Evolutionary conservation across 352 stramenopile species (phyloP), one percentile per base, ranked within the genome.

Genomic region (Halophytophthora polymorphica): DNA sequence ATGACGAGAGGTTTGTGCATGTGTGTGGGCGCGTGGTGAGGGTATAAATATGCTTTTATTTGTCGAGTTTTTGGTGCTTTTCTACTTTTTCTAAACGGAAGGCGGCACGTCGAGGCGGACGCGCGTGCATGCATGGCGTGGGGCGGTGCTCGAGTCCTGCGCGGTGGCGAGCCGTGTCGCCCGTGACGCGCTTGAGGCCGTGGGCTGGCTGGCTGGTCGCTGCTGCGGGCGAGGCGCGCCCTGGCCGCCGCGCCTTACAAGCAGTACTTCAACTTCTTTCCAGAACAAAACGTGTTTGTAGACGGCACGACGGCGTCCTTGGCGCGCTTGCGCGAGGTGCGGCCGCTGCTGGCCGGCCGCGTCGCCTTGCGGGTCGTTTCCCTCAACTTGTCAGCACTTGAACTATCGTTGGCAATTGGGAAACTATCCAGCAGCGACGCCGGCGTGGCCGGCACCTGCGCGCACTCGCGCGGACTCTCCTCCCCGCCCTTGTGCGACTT

Each of bases 321-420:
- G 58, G 50, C 48, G 55, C 73, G 73, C 64, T 83, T 83, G 66
- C 69, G 64, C 45, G 58, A 51, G 50, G 61, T 45, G 52, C 59
- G 65, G 53, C 46, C 54, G 23, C 42, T 66, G 50, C 18, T 62
- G 31, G 46, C 40, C 54, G 39, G 54, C 53, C 54, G 63, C 54
- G 47, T 33, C 50, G 62, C 48, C n/a, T n/a, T n/a, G 53, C 65
- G 29, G 45, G 53, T 62, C 54, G 53, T 73, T 69, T 56, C 71
- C 69, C 74, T 73, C 69, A 78, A 79, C 70, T 81, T 77, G 73
- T 83, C 73, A 83, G 73, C 73, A 83, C 73, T 83, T 83, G 73
- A 83, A 79, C 73, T 79, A 73, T 78, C 66, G 73, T 80, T 83
- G 69, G 64, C 67, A 69, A 75, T 66, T 56, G 69, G 64, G 53